Base-by-base conservation (phyloP, 139 green algal species). In the Trebouxia sp. region DNA sequence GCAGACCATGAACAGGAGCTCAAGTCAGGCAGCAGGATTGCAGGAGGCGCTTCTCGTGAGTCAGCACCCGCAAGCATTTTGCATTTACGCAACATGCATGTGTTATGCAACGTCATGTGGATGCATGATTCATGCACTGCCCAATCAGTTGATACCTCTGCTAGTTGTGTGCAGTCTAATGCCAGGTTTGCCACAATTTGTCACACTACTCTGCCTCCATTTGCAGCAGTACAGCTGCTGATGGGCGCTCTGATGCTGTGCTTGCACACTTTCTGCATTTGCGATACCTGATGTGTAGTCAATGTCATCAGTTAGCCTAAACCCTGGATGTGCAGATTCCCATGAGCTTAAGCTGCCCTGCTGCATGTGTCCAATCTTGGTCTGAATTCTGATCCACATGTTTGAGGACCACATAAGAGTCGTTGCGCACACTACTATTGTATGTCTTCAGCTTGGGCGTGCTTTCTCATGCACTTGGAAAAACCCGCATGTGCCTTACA, bases 1-100 rank as follows among this genome's bases (percentile, higher is more conserved):
- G 10, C 17, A 17, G 48, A 76, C 10, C 48, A 79, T 37, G 72
- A 84, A 38, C 51, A 79, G 28, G 65, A 85, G 38, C 50, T 90
- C 6, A 84, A 85, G 41, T 37, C 69, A 41, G 69, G 24, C 41
- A 72, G 43, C 42, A n/a, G n/a, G n/a, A n/a, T n/a, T n/a, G n/a
- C n/a, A n/a, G n/a, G n/a, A n/a, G n/a, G n/a, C n/a, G n/a, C n/a
- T n/a, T n/a, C n/a, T n/a, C n/a, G n/a, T n/a, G n/a, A n/a, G n/a
- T 58, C 50, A 9, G 50, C 20, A 58, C 50, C 50, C 50, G 50
- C 50, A 28, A 28, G 20, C 22, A 17, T 17, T 58, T 28, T 3
- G 50, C 50, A 58, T 22, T 22, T 22, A 28, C 20, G 50, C 50
- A 28, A 22, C 4, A 9, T 1, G 22, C 20, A 56, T 56, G 48